phyloP scores from a whole-genome alignment of 805 yeast genomes.

The Metschnikowia koreensis region DNA sequence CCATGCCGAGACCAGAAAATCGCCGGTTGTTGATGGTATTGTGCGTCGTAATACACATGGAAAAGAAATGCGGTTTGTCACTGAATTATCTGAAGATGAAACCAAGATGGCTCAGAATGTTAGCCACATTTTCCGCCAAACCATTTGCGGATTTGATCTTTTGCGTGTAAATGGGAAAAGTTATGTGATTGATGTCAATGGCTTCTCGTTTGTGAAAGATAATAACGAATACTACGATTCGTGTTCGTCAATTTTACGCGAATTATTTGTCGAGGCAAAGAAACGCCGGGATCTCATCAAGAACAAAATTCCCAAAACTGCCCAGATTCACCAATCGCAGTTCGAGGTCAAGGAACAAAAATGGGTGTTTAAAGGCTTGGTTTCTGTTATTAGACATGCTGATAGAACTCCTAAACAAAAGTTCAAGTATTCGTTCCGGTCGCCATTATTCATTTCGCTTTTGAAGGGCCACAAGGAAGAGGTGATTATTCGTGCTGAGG shows the following conservation, averaged over 20 bases:
- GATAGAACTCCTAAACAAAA: slow-evolving; percentile 98
- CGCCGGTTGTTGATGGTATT: slow-evolving; percentile 99
- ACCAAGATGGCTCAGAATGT: slow-evolving; percentile 77
- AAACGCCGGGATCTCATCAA: slow-evolving; percentile 40
- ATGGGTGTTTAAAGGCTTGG: slow-evolving; percentile 95
- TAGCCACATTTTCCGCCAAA: slow-evolving; percentile 76
- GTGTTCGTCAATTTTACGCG: slow-evolving; percentile 73
- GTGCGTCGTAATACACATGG: slow-evolving; percentile 97
- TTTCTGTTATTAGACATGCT: slow-evolving; percentile 91
- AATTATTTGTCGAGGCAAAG: slow-evolving; percentile 61
- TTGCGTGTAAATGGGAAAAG: slow-evolving; percentile 84
- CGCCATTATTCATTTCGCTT: slow-evolving; percentile 80
- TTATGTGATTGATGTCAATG: slow-evolving; percentile 95
- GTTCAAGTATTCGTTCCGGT: slow-evolving; percentile 89
- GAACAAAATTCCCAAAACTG: slow-evolving; percentile 34
- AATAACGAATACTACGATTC: slow-evolving; percentile 81
- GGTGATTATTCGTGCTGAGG: slow-evolving; percentile 87
- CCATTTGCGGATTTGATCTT: slow-evolving; percentile 95
- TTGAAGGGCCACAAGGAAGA: slow-evolving; percentile 94
- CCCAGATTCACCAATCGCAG: slow-evolving; percentile 36
- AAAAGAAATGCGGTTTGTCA: slow-evolving; percentile 88
- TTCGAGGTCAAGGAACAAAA: slow-evolving; percentile 72
- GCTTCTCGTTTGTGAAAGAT: slow-evolving; percentile 96
- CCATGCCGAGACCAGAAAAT: slow-evolving; percentile 97
- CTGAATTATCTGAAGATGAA: slow-evolving; percentile 74